Evolutionary conservation across 305 asterid genomes (phyloP).

Genomic region (Petunia hybrid): DNA sequence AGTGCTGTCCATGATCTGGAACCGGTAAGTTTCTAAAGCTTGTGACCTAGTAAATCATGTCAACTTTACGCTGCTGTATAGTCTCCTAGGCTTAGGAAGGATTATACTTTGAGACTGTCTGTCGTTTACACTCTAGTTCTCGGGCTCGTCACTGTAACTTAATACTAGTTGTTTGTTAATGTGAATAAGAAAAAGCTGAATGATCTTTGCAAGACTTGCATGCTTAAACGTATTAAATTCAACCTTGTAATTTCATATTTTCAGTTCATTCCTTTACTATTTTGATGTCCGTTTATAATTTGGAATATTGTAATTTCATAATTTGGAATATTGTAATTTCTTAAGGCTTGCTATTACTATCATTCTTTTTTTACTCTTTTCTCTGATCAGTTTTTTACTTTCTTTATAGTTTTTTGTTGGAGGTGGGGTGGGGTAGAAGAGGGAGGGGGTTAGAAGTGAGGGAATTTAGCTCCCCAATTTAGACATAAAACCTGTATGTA

Average conservation of each 20-base stretch:
- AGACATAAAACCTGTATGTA: background rate
- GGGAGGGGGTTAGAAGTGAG: too few species aligned
- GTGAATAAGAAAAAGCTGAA: constrained; percentile 25
- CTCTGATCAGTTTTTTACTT: too few species aligned
- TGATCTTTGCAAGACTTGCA: background rate
- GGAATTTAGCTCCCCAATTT: background rate
- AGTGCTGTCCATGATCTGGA: background rate
- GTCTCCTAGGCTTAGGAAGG: background rate
- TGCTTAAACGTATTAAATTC: constrained; percentile 3
- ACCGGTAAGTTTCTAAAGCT: constrained; percentile 22
- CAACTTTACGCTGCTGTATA: background rate
- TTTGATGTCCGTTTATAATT: background rate
- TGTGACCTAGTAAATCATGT: background rate
- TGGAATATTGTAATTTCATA: too few species aligned
- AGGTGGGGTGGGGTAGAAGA: too few species aligned
- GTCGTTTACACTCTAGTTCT: background rate
- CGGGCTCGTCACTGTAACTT: background rate
- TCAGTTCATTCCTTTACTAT: background rate
- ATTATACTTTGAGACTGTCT: constrained; percentile 5
- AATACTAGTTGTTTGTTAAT: background rate
- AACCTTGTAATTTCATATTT: background rate
- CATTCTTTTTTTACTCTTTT: too few species aligned
- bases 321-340: too few species aligned
- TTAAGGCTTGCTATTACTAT: too few species aligned
- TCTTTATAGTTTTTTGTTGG: too few species aligned